These are phyloP conservation scores for Macaranga tanarius DNA, from an alignment of 441 rosid species.

Conservation along the genomic window DNA sequence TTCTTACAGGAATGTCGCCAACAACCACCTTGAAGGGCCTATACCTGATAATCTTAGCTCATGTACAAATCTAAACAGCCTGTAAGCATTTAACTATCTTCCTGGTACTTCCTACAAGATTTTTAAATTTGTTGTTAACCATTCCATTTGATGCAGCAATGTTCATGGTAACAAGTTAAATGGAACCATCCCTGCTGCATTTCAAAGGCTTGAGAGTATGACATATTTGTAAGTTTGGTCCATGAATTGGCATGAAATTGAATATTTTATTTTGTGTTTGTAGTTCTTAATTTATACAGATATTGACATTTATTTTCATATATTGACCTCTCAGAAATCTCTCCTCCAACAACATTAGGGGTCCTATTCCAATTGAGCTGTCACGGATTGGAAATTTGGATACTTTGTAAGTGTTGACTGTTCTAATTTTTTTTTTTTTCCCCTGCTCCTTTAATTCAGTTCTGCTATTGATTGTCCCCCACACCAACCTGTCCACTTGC, in stretches of 20 bases:
- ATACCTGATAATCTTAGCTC: conserved; percentile 85
- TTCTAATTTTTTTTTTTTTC: conserved; percentile 2
- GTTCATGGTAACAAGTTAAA: conserved; percentile 78
- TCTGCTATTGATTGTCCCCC: conserved; percentile 3
- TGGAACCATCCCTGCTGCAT: conserved; percentile 72
- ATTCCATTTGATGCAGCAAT: conserved; percentile 45
- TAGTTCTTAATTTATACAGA: neutral
- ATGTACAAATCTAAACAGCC: conserved; percentile 84
- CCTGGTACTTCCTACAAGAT: neutral
- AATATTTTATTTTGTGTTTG: neutral
- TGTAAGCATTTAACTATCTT: conserved; percentile 44
- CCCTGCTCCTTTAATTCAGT: neutral
- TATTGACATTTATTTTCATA: neutral
- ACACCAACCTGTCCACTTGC: conserved; percentile 6
- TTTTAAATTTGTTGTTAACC: conserved; percentile 14
- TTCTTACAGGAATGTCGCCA: conserved; percentile 71
- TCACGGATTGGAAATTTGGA: conserved; percentile 94
- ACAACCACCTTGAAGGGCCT: conserved; percentile 74
- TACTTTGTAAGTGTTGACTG: conserved; percentile 57
- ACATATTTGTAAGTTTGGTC: conserved; percentile 68
- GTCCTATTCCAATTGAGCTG: conserved; percentile 79
- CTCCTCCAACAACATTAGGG: conserved; percentile 66
- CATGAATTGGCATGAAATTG: neutral
- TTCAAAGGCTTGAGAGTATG: conserved; percentile 87
- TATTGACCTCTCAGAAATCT: conserved; percentile 52